These are phyloP conservation scores for Coffea canephora DNA, from an alignment of 257 asterid species.

Conservation along the genomic window DNA sequence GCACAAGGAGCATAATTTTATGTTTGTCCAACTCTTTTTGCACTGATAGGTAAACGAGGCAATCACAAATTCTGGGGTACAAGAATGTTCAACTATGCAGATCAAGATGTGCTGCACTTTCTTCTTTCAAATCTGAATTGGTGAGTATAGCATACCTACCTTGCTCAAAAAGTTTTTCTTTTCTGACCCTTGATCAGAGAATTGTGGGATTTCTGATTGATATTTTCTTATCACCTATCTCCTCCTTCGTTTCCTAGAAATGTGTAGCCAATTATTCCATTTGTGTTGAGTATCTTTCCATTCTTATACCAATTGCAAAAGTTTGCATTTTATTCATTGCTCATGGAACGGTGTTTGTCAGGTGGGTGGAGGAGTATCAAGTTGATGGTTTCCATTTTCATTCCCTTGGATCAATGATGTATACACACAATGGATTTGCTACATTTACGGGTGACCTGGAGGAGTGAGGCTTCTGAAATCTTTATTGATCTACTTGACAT, in stretches of 20 bases:
- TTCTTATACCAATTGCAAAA: conserved; percentile 7
- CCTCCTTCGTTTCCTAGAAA: conserved; percentile 2
- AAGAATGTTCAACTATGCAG: conserved; percentile 92
- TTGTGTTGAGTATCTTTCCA: background rate
- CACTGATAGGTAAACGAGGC: conserved; percentile 85
- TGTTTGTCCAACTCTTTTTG: conserved; percentile 6
- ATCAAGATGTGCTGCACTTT: conserved; percentile 90
- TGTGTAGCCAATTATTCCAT: conserved; percentile 7
- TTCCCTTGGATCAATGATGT: conserved; percentile 92
- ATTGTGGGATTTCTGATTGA: background rate
- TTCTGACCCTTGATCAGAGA: background rate
- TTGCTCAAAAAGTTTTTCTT: background rate
- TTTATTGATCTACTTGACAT: conserved; percentile 11
- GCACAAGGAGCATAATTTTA: background rate
- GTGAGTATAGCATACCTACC: conserved; percentile 34
- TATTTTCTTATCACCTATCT: conserved; percentile 2
- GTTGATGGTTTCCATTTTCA: conserved; percentile 94
- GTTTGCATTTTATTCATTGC: conserved; percentile 24
- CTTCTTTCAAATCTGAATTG: conserved; percentile 97
- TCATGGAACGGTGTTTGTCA: conserved; percentile 34
- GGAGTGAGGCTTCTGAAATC: conserved; percentile 62
- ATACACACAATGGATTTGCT: conserved; percentile 95
- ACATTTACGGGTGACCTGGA: conserved; percentile 89
- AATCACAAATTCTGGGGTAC: conserved; percentile 99
- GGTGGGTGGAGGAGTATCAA: conserved; percentile 98